These are phyloP conservation scores for Thuja plicata DNA, from an alignment of 83 land plant genomes.

Conservation along the genomic window DNA sequence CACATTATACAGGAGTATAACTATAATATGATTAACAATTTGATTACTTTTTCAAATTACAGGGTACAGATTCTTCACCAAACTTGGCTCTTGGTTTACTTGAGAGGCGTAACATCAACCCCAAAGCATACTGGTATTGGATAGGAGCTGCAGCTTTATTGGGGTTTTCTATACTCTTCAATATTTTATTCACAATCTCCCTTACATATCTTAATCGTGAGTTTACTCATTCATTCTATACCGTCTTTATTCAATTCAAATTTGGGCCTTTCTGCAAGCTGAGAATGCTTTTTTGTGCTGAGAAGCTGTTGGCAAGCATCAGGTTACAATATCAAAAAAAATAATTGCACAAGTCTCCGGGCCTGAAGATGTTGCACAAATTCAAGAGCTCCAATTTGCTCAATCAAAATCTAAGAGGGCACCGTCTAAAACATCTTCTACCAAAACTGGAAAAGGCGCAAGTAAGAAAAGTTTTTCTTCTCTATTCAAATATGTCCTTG, in stretches of 20 bases:
- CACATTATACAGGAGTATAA: neutral
- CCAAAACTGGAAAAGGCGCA: neutral
- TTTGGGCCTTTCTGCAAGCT: neutral
- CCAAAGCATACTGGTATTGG: slow-evolving; percentile 39
- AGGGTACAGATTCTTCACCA: neutral
- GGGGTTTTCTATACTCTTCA: slow-evolving; percentile 36
- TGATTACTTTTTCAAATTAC: neutral
- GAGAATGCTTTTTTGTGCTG: neutral
- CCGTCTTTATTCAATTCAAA: neutral
- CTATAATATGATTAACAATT: neutral
- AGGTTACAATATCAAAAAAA: slow-evolving; percentile 60
- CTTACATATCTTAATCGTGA: slow-evolving; percentile 55
- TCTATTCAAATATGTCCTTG: neutral
- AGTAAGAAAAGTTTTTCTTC: neutral
- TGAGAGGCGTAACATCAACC: slow-evolving; percentile 21
- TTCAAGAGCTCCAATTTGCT: neutral
- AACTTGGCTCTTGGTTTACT: slow-evolving; percentile 18
- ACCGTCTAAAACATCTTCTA: neutral
- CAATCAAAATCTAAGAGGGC: neutral
- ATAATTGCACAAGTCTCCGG: too few relatives aligned
- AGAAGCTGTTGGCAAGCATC: slow-evolving; percentile 64
- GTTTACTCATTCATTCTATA: slow-evolving; percentile 8
- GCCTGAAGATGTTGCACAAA: neutral
- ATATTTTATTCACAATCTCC: slow-evolving; percentile 31
- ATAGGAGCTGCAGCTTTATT: slow-evolving; percentile 36